These are phyloP conservation scores for Saccharomyces hybrid DNA, from an alignment of 1,139 yeast species.

Conservation along the genomic window DNA sequence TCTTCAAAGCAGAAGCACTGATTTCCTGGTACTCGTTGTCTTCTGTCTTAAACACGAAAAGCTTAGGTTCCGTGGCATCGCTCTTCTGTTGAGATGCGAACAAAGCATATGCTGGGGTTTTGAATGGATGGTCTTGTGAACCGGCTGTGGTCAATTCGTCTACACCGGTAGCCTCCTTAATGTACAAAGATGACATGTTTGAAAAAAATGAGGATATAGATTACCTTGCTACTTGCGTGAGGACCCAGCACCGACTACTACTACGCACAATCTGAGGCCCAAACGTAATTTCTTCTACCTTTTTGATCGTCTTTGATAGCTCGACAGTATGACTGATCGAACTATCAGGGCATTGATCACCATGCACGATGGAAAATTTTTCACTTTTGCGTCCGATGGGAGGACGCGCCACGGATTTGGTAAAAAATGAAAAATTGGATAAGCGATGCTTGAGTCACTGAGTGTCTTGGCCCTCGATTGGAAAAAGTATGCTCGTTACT, in stretches of 20 bases:
- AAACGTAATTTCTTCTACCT: neutral
- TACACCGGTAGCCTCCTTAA: constrained; percentile 63
- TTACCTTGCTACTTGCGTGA: neutral
- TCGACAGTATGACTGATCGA: neutral
- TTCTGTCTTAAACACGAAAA: constrained; percentile 62
- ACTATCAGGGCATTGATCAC: neutral
- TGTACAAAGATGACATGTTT: constrained; percentile 38
- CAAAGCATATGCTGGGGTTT: constrained; percentile 78
- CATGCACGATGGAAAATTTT: neutral
- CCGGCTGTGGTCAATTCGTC: constrained; percentile 56
- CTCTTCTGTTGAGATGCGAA: constrained; percentile 33
- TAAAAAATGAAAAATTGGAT: neutral
- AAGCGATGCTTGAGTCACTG: neutral
- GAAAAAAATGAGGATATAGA: neutral
- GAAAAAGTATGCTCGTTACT: neutral
- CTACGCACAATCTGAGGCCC: neutral
- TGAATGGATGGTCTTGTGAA: constrained; percentile 58
- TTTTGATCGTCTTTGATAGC: neutral
- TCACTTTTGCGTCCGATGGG: neutral
- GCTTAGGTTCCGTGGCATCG: constrained; percentile 42
- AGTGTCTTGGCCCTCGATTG: neutral
- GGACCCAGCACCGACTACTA: neutral
- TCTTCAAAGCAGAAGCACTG: constrained; percentile 88
- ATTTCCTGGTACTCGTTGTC: constrained; percentile 61
- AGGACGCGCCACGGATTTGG: neutral